phyloP scores from a whole-genome alignment of 2,329 filamentous ascomycete genomes.

The Aureobasidium sp. region DNA sequence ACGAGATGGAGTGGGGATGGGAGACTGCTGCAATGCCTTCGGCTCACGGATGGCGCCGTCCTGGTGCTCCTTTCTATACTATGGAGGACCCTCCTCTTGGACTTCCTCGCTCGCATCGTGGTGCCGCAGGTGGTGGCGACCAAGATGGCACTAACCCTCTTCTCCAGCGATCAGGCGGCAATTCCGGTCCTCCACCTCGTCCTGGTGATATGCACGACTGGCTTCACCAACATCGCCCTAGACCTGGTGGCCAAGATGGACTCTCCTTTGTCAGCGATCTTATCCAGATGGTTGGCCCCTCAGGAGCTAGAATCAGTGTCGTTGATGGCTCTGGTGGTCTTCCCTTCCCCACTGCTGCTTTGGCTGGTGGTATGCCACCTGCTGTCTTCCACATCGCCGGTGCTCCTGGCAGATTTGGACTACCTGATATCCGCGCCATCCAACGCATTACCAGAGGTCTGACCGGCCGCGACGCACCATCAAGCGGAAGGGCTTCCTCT shows the following conservation, averaged over 20 bases:
- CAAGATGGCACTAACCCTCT: constrained; percentile 87
- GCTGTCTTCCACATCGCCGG: constrained; percentile 16
- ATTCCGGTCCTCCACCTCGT: constrained; percentile 10
- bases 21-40: constrained; percentile 36
- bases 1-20: constrained; percentile 43
- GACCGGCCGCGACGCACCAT: neutral
- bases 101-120: constrained; percentile 38
- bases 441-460: constrained; percentile 1
- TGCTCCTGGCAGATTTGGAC: neutral
- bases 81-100: constrained; percentile 29
- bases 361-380: constrained; percentile 16
- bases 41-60: neutral
- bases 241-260: constrained; percentile 6
- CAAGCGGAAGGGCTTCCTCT: neutral
- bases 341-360: neutral
- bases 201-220: constrained; percentile 12
- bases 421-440: constrained; percentile 5
- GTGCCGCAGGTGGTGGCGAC: constrained; percentile 38
- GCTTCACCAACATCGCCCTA: neutral
- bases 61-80: constrained; percentile 3
- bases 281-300: constrained; percentile 17
- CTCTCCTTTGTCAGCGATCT: constrained; percentile 16
- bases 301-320: constrained; percentile 12
- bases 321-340: constrained; percentile 12
- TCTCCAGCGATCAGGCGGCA: constrained; percentile 47